Base-by-base conservation (phyloP, 768 basidiomycete genomes). In the Lentinus tigrinus region DNA sequence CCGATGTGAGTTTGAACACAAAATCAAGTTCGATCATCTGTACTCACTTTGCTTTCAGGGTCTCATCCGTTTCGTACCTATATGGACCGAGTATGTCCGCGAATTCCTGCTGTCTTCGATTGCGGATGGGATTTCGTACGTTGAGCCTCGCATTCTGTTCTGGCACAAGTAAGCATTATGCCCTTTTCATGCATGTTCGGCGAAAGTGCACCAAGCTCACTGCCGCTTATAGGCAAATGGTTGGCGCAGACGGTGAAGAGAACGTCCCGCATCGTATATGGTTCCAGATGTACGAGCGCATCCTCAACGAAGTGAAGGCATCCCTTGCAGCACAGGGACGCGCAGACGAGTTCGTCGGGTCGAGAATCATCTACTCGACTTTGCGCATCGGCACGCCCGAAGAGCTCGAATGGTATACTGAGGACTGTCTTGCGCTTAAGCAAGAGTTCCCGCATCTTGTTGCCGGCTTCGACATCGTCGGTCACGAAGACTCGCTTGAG, bases 381-480 rank as follows among this genome's bases (percentile, higher is more conserved):
- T 65, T 89, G 43, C 80, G 85, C 24, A 72, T 78, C 58, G 75
- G 86, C 47, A 75, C 80, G 1, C 70, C 75, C 8, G 82, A 86
- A 46, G 81, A 83, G 56, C 66, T 92, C 14, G 79, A 81, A 27
- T 83, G 79, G 80, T 85, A 85, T 67, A 70, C 85, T n/a, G 85
- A 88, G 56, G 90, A 93, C 63, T 89, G 90, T 62, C 82, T 92
- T 52, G 72, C 74, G 8, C 74, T 92, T 58, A 91, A 90, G 70
- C 81, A 87, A 67, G 81, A 83, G 54, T 91, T 89, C 65, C 89
- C 89, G 21, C 79, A 89, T 62, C 71, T 89, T 34, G 86, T 92
- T 46, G 81, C 82, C 42, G 89, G 88, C 3, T 93, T 91, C 63
- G 90, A 92, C 72, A 78, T 92, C 19, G 89, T 91, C n/a, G 89